Evolutionary conservation across 345 rosid species (phyloP), one percentile per base, ranked within the genome.

Genomic region (Aquilaria yunnanensis): DNA sequence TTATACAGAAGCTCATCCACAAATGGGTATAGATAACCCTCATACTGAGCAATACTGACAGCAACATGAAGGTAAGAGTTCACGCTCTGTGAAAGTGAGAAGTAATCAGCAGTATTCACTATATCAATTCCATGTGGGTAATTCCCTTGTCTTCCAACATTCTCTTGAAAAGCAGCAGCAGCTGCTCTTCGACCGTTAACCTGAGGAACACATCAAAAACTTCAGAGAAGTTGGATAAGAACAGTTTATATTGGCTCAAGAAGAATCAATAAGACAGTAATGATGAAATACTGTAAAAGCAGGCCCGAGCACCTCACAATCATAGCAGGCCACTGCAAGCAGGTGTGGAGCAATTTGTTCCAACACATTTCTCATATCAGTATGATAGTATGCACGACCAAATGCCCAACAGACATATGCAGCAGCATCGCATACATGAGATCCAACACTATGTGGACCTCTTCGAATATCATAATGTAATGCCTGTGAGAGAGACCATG

Each of bases 331-430:
- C 72, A 88, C 96, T 10, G 87, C 82, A 70, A 94, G 79, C 57
- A 94, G 77, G 80, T 94, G 90, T 45, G 97, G 91, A 71, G 88
- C 92, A 70, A 94, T 80, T 67, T 90, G 87, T 67, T 90, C 91
- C 81, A 94, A 68, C 57, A 94, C 77, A 63, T 57, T 77, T 80
- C 82, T 88, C 99, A 94, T 86, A 74, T 90, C 96, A n/a, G 75
- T 58, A 62, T 88, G 83, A 84, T 57, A 75, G 81, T 94, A 94
- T 60, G 97, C 92, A 56, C 99, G 96, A 13, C 97, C 99, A 85
- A 94, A 94, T 68, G 97, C 99, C 97, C 99, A 94, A 65, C 97
- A 94, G 58, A 94, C 99, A 74, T 94, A 94, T 54, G 99, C 99
- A 63, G 99, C 96, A 75, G 97, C 99, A 82, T 94, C 99, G 68